These are phyloP conservation scores for Cardiosporidium cionae DNA, from an alignment of 169 alveolate species.

Conservation along the genomic window DNA sequence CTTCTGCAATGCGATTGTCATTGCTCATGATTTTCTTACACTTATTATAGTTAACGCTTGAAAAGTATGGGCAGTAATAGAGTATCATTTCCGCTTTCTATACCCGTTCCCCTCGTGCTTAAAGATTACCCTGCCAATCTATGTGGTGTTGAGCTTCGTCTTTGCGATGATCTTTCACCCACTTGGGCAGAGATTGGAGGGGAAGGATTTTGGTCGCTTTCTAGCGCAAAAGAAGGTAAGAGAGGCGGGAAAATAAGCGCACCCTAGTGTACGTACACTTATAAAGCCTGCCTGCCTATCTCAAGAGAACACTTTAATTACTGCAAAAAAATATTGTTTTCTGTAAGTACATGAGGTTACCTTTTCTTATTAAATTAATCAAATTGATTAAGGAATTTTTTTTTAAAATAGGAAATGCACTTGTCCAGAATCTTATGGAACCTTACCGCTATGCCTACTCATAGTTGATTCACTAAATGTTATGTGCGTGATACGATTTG, in stretches of 20 bases:
- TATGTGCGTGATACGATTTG: background rate
- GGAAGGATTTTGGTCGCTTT: conserved; percentile 1
- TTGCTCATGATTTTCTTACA: too few species aligned
- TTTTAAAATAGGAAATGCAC: background rate
- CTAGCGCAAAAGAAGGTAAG: conserved; percentile 9
- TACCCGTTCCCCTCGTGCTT: background rate
- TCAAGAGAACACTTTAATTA: background rate
- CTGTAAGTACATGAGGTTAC: background rate
- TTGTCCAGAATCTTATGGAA: background rate
- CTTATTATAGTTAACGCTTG: too few species aligned
- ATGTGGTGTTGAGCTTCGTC: conserved; percentile 7
- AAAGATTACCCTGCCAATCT: background rate
- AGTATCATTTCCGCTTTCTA: too few species aligned
- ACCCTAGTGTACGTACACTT: background rate
- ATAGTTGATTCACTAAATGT: background rate
- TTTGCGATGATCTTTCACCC: background rate
- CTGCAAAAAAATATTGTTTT: background rate
- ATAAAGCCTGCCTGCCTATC: background rate
- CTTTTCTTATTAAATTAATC: background rate
- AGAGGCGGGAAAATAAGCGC: background rate
- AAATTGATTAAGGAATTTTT: background rate
- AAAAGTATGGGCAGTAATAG: too few species aligned
- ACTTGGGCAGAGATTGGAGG: conserved; percentile 10
- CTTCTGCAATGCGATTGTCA: too few species aligned
- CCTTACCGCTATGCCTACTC: background rate